Conservation (phyloP, 176 grass and related monocot species). For the Ampelocalamus luodianensis region DNA sequence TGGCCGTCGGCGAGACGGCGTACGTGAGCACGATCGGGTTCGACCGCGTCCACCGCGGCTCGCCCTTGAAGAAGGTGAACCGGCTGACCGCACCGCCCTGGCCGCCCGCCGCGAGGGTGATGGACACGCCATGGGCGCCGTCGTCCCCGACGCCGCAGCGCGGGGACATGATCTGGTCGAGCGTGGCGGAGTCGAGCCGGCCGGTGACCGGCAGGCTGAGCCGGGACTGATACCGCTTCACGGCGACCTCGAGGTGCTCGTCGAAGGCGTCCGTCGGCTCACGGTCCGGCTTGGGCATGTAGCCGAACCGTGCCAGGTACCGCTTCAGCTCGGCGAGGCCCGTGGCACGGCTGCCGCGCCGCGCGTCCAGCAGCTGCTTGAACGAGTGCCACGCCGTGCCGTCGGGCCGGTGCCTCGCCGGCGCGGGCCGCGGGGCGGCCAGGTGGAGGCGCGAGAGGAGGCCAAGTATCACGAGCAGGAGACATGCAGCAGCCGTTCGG, state of each 20-base stretch:
- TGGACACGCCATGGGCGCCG: neutral
- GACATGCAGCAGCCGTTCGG: neutral
- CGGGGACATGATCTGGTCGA: constrained; percentile 69
- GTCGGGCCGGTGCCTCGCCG: neutral
- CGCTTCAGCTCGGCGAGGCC: constrained; percentile 71
- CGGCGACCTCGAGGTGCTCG: constrained; percentile 63
- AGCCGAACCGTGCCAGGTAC: constrained; percentile 81
- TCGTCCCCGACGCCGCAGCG: constrained; percentile 77
- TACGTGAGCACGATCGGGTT: constrained; percentile 71
- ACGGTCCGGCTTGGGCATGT: constrained; percentile 42
- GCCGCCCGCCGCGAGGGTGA: constrained; percentile 2
- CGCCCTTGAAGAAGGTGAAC: constrained; percentile 74
- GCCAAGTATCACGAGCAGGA: neutral
- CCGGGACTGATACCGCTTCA: constrained; percentile 66
- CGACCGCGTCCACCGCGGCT: constrained; percentile 66
- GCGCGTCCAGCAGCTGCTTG: constrained; percentile 59
- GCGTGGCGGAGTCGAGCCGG: constrained; percentile 63
- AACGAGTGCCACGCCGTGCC: constrained; percentile 61
- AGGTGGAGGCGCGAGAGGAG: constrained; percentile 10
- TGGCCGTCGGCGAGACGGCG: constrained; percentile 58
- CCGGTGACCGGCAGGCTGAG: constrained; percentile 70
- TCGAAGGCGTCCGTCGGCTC: constrained; percentile 71
- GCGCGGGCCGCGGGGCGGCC: neutral
- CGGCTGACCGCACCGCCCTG: constrained; percentile 39
- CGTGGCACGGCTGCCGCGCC: constrained; percentile 55